Conservation (phyloP, 139 green algal species). For the Dunaliella primolecta region DNA sequence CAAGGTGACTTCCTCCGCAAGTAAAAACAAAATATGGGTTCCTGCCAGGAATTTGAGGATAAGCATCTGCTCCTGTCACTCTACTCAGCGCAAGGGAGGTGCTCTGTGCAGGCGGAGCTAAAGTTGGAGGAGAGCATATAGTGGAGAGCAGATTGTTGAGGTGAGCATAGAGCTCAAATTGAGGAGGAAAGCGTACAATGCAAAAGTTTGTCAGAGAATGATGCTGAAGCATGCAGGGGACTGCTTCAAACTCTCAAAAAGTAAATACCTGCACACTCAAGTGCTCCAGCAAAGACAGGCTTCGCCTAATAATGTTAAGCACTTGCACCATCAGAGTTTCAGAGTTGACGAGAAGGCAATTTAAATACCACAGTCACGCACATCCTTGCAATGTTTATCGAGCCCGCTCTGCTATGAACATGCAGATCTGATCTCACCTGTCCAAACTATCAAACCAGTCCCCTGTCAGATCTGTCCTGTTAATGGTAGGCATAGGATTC, state of each 20-base stretch:
- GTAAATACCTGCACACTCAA: not conserved
- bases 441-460: constrained; percentile 95
- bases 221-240: no score
- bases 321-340: not conserved
- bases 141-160: no score
- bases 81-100: no score
- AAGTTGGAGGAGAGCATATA: no score
- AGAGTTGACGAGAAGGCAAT: not conserved
- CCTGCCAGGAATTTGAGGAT: not conserved
- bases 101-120: no score
- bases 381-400: not conserved
- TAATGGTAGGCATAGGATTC: constrained; percentile 95
- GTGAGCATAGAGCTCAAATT: no score
- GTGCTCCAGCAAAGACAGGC: not conserved
- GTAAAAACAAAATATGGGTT: not conserved
- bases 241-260: not conserved
- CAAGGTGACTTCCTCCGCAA: no score
- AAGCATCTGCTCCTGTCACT: no score
- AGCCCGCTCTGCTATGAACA: not conserved
- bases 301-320: not conserved
- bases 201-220: no score
- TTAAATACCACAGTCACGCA: not conserved
- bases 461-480: constrained; percentile 85
- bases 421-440: no score
- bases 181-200: no score